Evolutionary conservation across 2,329 filamentous ascomycete species (phyloP).

Genomic region (Colletotrichum horii): DNA sequence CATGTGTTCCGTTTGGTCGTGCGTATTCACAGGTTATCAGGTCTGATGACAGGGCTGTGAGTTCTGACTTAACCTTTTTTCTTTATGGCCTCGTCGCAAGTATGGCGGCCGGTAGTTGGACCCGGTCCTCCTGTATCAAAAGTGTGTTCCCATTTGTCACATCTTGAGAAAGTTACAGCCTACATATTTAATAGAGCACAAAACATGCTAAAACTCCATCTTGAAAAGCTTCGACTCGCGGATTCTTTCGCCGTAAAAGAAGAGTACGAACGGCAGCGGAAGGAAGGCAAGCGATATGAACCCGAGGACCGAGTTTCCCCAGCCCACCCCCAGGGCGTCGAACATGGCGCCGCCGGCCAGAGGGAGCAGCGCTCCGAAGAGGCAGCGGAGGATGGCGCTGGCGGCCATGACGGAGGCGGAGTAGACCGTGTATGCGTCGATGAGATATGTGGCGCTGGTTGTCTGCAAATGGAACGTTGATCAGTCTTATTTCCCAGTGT

Average conservation of each 20-base stretch:
- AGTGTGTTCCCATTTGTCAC: no score
- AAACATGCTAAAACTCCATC: background rate
- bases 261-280: conserved; percentile 50
- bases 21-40: no score
- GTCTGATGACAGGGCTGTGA: no score
- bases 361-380: conserved; percentile 57
- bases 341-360: conserved; percentile 57
- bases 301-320: conserved; percentile 48
- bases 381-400: conserved; percentile 59
- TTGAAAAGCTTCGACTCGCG: background rate
- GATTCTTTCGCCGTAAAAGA: conserved; percentile 46
- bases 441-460: conserved; percentile 49
- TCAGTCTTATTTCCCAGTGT: background rate
- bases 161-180: no score
- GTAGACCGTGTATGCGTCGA: conserved; percentile 60
- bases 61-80: no score
- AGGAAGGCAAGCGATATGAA: conserved; percentile 53
- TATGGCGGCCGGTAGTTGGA: no score
- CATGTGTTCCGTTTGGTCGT: no score
- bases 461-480: background rate
- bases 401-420: conserved; percentile 70
- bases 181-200: no score
- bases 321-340: conserved; percentile 54
- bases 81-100: no score
- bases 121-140: no score